Evolutionary conservation across 768 basidiomycete species (phyloP).

Genomic region (Hemileccinum impolitum): DNA sequence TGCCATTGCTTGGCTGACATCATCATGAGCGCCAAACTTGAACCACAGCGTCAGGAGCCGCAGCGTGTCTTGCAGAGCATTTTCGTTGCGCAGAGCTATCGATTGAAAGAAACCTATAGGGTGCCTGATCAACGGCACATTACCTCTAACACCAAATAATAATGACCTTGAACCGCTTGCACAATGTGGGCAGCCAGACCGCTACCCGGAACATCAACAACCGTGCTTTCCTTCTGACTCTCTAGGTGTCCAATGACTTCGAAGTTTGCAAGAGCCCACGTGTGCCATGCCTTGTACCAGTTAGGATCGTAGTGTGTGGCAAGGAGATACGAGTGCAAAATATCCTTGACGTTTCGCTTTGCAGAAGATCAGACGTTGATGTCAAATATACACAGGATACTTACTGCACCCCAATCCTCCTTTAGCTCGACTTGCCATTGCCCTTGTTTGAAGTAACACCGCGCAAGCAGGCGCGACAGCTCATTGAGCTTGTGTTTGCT

Average conservation of each 20-base stretch:
- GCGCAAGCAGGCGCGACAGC: constrained; percentile 83
- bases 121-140: constrained; percentile 10
- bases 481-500: constrained; percentile 62
- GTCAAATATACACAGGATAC: constrained; percentile 25
- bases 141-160: neutral
- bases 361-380: constrained; percentile 10
- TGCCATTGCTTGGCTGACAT: constrained; percentile 86
- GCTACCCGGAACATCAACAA: constrained; percentile 54
- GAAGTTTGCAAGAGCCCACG: constrained; percentile 96
- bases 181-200: constrained; percentile 81
- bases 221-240: constrained; percentile 52
- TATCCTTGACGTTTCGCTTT: constrained; percentile 76
- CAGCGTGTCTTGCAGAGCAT: constrained; percentile 92
- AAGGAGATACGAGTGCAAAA: constrained; percentile 77
- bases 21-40: constrained; percentile 88
- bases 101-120: constrained; percentile 87
- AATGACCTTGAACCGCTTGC: constrained; percentile 83
- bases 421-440: constrained; percentile 87
- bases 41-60: constrained; percentile 96
- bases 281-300: constrained; percentile 99
- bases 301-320: constrained; percentile 88
- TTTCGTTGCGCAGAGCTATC: constrained; percentile 83
- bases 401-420: constrained; percentile 75
- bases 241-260: constrained; percentile 87
- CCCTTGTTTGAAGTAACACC: constrained; percentile 95